Evolutionary conservation across 1,284 basidiomycete genomes (phyloP).

Genomic region (Ceratobasidium sp.): DNA sequence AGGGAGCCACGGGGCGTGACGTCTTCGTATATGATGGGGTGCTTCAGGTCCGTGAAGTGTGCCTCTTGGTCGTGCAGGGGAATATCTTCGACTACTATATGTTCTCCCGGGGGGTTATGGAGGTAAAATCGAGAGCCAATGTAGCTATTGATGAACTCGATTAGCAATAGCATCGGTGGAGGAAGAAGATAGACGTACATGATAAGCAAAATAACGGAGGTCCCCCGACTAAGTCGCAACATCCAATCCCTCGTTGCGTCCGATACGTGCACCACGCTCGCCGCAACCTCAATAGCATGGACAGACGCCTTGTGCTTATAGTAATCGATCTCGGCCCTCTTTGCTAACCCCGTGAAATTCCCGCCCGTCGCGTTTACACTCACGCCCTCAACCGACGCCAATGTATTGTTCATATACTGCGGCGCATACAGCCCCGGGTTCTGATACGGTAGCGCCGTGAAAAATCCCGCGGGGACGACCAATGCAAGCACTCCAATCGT

Average conservation of each 20-base stretch:
- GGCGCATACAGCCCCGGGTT: constrained; percentile 29
- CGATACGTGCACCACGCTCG: constrained; percentile 52
- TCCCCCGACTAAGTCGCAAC: constrained; percentile 69
- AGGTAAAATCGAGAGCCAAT: constrained; percentile 71
- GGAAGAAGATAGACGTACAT: constrained; percentile 58
- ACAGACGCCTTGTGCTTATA: constrained; percentile 30
- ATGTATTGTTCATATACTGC: constrained; percentile 42
- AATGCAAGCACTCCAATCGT: constrained; percentile 73
- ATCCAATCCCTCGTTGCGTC: constrained; percentile 59
- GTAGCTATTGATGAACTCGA: constrained; percentile 58
- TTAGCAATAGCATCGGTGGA: not conserved
- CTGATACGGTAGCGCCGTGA: constrained; percentile 58
- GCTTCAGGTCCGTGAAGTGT: not conserved
- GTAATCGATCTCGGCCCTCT: constrained; percentile 21
- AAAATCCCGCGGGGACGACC: constrained; percentile 71
- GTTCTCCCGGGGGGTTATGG: constrained; percentile 72
- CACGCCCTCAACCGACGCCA: not conserved
- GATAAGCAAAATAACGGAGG: constrained; percentile 67
- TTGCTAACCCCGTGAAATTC: constrained; percentile 7
- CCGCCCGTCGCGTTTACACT: not conserved
- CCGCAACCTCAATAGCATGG: constrained; percentile 14
- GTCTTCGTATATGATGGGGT: constrained; percentile 9
- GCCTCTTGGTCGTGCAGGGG: constrained; percentile 16
- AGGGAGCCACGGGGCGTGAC: constrained; percentile 55
- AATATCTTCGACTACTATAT: constrained; percentile 53